These are phyloP conservation scores for Priceomyces melissophilus DNA, from an alignment of 805 yeast species.

Conservation along the genomic window DNA sequence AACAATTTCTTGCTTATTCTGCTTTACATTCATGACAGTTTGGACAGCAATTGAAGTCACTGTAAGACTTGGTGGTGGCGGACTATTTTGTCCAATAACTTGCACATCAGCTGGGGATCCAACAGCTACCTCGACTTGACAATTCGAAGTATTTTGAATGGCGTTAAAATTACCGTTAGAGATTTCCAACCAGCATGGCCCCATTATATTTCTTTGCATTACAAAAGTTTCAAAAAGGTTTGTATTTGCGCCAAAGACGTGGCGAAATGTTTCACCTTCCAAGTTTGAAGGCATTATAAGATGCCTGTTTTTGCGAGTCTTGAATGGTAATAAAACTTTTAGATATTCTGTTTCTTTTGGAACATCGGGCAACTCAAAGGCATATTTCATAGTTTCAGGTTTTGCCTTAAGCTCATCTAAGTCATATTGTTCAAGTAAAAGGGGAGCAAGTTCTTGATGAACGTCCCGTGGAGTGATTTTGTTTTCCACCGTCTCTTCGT, in stretches of 20 bases:
- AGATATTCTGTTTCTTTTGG: constrained; percentile 80
- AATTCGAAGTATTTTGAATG: constrained; percentile 68
- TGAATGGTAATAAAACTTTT: constrained; percentile 71
- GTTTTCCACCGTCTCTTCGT: constrained; percentile 34
- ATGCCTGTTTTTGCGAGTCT: constrained; percentile 53
- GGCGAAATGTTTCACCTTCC: constrained; percentile 72
- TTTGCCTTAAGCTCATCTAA: constrained; percentile 62
- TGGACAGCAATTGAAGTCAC: constrained; percentile 75
- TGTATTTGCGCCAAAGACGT: constrained; percentile 75
- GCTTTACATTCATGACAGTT: constrained; percentile 70
- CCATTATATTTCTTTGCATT: constrained; percentile 81
- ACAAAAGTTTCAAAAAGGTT: constrained; percentile 83
- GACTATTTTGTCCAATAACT: constrained; percentile 43
- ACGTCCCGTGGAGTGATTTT: constrained; percentile 59
- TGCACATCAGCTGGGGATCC: constrained; percentile 44
- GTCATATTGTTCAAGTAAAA: constrained; percentile 61
- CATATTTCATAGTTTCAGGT: constrained; percentile 73
- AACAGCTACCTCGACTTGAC: constrained; percentile 70
- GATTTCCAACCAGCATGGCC: constrained; percentile 94
- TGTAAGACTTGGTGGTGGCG: constrained; percentile 62
- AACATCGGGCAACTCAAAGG: constrained; percentile 78
- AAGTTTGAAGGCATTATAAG: constrained; percentile 56
- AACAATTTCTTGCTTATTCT: constrained; percentile 81
- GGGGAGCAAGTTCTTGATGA: constrained; percentile 69
- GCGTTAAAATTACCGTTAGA: constrained; percentile 57